phyloP scores from a whole-genome alignment of 805 yeast species.

The Ogataea corticis region DNA sequence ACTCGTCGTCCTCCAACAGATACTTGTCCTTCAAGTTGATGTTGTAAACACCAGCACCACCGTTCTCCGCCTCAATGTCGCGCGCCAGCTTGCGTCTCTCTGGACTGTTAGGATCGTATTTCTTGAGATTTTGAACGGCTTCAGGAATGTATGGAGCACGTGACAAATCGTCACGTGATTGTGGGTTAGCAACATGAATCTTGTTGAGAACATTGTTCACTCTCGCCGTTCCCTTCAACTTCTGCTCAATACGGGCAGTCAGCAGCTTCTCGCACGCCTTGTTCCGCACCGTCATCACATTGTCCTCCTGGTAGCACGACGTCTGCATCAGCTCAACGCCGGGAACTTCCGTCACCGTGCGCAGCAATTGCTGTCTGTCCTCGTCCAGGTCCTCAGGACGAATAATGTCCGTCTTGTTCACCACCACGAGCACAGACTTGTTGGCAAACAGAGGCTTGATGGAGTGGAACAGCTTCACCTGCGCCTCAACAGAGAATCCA shows the following conservation, averaged over 20 bases:
- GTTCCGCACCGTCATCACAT: constrained; percentile 93
- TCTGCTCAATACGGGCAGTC: constrained; percentile 94
- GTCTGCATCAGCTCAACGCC: constrained; percentile 92
- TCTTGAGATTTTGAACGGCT: constrained; percentile 55
- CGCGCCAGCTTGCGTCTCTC: constrained; percentile 78
- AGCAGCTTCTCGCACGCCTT: constrained; percentile 96
- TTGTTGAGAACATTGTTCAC: constrained; percentile 87
- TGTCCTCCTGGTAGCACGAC: constrained; percentile 92
- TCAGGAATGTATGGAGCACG: constrained; percentile 86
- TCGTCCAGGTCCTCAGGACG: constrained; percentile 78
- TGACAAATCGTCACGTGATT: constrained; percentile 79
- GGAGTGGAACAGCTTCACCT: constrained; percentile 93
- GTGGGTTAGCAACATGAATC: constrained; percentile 92
- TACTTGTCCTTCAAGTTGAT: constrained; percentile 91
- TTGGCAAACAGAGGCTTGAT: constrained; percentile 97
- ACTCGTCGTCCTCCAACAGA: constrained; percentile 89
- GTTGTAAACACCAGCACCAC: constrained; percentile 98
- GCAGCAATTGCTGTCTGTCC: constrained; percentile 69
- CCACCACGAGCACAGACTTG: constrained; percentile 92
- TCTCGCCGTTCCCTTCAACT: constrained; percentile 89
- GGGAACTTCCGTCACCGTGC: constrained; percentile 61
- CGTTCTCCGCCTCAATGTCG: constrained; percentile 91
- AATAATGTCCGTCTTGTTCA: constrained; percentile 93
- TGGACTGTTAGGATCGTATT: constrained; percentile 80
- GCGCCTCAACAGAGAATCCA: constrained; percentile 96